Conservation (phyloP, 441 rosid genomes). For the Croton laevigatus region DNA sequence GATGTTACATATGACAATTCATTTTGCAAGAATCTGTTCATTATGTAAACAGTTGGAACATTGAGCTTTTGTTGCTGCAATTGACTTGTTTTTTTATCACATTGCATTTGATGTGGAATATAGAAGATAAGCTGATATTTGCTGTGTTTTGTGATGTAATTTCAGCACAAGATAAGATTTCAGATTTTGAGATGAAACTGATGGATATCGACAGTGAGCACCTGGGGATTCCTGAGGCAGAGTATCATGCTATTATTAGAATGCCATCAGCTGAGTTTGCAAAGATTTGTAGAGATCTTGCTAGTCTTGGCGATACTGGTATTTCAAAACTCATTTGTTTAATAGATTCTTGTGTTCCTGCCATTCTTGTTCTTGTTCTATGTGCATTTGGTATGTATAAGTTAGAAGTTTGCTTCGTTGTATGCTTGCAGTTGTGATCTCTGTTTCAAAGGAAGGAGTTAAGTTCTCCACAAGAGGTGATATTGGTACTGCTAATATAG, state of each 20-base stretch:
- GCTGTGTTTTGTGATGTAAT: background rate
- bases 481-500: constrained; percentile 89
- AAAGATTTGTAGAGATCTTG: constrained; percentile 87
- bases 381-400: background rate
- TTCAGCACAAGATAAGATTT: constrained; percentile 90
- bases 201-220: constrained; percentile 99
- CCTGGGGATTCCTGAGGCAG: constrained; percentile 96
- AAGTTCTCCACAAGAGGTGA: constrained; percentile 93
- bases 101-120: background rate
- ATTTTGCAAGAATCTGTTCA: background rate
- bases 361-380: background rate
- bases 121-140: background rate
- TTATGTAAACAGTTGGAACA: background rate
- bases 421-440: constrained; percentile 60
- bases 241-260: constrained; percentile 85
- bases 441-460: constrained; percentile 95
- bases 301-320: constrained; percentile 95
- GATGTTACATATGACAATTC: background rate
- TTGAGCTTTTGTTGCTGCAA: background rate
- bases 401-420: constrained; percentile 8
- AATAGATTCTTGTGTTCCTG: background rate
- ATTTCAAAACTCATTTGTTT: background rate
- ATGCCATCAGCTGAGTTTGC: constrained; percentile 92
- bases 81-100: background rate
- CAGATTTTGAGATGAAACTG: constrained; percentile 95